Evolutionary conservation across 148 eudicot species (phyloP).

Genomic region (Oxyria digyna): DNA sequence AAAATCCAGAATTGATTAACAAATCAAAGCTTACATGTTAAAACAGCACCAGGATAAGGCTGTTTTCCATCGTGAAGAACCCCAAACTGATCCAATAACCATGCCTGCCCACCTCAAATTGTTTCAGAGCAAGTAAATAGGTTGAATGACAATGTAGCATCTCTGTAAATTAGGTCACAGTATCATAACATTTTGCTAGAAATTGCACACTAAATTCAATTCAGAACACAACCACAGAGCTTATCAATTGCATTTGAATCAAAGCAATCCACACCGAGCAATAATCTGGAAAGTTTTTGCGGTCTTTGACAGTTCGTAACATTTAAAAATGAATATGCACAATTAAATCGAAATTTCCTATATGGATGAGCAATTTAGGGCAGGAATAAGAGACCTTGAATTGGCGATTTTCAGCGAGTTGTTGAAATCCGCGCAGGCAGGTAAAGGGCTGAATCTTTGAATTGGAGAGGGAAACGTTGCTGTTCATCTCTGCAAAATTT

Average conservation of each 20-base stretch:
- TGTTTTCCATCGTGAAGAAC: slow-evolving; percentile 95
- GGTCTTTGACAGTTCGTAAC: background rate
- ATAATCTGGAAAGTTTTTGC: background rate
- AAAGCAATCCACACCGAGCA: background rate
- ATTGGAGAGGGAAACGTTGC: slow-evolving; percentile 20
- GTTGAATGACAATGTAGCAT: background rate
- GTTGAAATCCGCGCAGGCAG: slow-evolving; percentile 40
- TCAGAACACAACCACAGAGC: background rate
- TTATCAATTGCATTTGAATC: background rate
- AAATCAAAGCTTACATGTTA: slow-evolving; percentile 47
- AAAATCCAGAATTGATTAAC: slow-evolving; percentile 5
- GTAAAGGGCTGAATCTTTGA: slow-evolving; percentile 27
- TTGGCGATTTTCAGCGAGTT: slow-evolving; percentile 56
- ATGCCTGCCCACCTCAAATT: slow-evolving; percentile 42
- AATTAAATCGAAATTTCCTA: background rate
- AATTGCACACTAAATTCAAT: background rate
- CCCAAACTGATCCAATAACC: slow-evolving; percentile 95
- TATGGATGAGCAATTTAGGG: background rate
- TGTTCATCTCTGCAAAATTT: slow-evolving; percentile 17
- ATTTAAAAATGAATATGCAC: background rate
- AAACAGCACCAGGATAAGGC: slow-evolving; percentile 85
- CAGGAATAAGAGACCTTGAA: slow-evolving; percentile 34
- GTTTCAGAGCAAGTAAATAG: background rate
- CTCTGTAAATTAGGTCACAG: no score
- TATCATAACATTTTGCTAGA: background rate